phyloP scores from a whole-genome alignment of 192 early-diverging fungal species.

The Rhizophagus sp. region DNA sequence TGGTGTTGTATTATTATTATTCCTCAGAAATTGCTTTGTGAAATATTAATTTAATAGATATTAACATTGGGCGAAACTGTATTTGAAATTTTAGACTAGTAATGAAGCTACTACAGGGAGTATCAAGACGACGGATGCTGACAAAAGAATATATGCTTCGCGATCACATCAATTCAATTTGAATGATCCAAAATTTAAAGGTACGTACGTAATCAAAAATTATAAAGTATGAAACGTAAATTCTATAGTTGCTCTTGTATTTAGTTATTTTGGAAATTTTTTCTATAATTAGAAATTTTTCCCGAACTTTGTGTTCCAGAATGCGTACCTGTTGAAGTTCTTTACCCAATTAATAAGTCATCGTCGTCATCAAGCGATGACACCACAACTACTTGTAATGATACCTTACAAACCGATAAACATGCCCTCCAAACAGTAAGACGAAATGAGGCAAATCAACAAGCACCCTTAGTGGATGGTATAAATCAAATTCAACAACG shows the following conservation, averaged over 20 bases:
- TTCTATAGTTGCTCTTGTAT: background rate
- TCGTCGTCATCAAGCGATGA: slow-evolving; percentile 28
- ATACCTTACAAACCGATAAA: background rate
- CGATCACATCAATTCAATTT: slow-evolving; percentile 83
- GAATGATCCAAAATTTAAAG: slow-evolving; percentile 70
- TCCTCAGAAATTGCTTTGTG: background rate
- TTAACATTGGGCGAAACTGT: slow-evolving; percentile 4
- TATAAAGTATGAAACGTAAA: background rate
- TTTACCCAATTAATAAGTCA: slow-evolving; percentile 39
- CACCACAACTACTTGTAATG: background rate
- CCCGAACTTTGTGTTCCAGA: slow-evolving; percentile 77
- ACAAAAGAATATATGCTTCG: slow-evolving; percentile 76
- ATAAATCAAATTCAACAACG: slow-evolving; percentile 1
- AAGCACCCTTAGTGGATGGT: background rate
- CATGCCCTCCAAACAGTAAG: background rate
- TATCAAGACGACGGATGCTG: slow-evolving; percentile 75
- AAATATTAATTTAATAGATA: background rate
- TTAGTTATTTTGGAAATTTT: slow-evolving; percentile 6
- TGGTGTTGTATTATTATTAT: slow-evolving; percentile 57
- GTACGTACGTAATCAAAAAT: slow-evolving; percentile 37
- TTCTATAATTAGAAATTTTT: slow-evolving; percentile 62
- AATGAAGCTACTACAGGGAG: slow-evolving; percentile 96
- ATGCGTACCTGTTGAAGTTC: slow-evolving; percentile 45
- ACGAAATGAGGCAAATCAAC: slow-evolving; percentile 17
- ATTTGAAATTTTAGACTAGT: slow-evolving; percentile 47